Percentiles rank a stretch among this genome's conserved stretches.
Conservation (phyloP, 257 asterid species). For the Capsicum rhomboideum region DNA sequence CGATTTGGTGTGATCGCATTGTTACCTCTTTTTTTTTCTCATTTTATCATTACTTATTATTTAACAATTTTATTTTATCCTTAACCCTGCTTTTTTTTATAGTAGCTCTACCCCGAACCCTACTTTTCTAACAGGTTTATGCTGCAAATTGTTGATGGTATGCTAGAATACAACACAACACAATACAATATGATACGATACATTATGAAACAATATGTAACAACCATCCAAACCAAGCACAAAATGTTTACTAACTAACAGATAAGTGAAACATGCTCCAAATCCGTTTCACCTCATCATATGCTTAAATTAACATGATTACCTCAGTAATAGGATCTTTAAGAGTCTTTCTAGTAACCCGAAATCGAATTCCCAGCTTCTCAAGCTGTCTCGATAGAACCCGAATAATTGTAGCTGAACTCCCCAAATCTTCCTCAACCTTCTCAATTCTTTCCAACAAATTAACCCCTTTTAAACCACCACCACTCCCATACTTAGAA, state of each 20-base stretch:
- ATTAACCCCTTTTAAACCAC: slow-evolving; percentile 20
- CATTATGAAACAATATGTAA: too few relatives aligned
- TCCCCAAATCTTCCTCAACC: slow-evolving; percentile 67
- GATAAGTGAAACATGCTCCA: background rate
- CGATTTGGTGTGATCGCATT: too few relatives aligned
- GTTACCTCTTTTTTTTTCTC: too few relatives aligned
- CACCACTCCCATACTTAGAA: slow-evolving; percentile 20
- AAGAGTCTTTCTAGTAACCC: slow-evolving; percentile 56
- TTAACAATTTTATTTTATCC: too few relatives aligned
- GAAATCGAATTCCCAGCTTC: slow-evolving; percentile 75
- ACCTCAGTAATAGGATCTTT: slow-evolving; percentile 82
- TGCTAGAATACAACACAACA: too few relatives aligned
- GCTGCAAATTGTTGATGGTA: too few relatives aligned
- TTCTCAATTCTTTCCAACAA: slow-evolving; percentile 71
- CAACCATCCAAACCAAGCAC: too few relatives aligned
- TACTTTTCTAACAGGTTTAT: too few relatives aligned
- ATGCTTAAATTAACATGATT: background rate
- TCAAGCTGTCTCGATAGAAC: slow-evolving; percentile 76
- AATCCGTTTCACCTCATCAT: background rate
- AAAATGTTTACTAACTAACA: background rate
- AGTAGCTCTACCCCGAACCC: too few relatives aligned
- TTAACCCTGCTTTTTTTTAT: too few relatives aligned
- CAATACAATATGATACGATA: too few relatives aligned
- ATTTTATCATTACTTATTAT: too few relatives aligned
- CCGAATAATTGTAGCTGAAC: slow-evolving; percentile 46